phyloP scores from a whole-genome alignment of 805 yeast genomes.

The Kuraishia cidri region DNA sequence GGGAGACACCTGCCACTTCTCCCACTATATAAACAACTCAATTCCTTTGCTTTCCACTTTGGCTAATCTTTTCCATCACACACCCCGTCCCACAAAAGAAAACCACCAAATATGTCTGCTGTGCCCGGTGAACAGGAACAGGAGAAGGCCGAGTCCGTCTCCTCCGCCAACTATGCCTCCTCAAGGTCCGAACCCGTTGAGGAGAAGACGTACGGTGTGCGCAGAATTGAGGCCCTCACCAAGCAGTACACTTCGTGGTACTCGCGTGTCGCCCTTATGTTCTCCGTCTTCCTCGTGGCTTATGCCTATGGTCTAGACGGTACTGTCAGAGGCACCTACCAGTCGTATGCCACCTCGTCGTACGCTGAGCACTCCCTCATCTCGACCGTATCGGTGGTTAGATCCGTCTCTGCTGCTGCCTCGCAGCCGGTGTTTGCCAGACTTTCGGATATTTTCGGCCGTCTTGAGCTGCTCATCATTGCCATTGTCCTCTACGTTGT shows the following conservation, averaged over 20 bases:
- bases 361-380: constrained; percentile 44
- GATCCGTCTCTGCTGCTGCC: constrained; percentile 56
- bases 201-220: constrained; percentile 38
- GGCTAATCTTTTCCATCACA: too few species aligned
- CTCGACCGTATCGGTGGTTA: constrained; percentile 51
- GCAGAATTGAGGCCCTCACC: constrained; percentile 45
- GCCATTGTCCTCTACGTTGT: constrained; percentile 47
- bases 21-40: too few species aligned
- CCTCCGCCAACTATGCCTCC: too few species aligned
- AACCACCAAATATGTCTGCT: too few species aligned
- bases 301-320: constrained; percentile 55
- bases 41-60: too few species aligned
- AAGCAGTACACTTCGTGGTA: constrained; percentile 31
- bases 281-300: constrained; percentile 43
- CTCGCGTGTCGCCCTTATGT: constrained; percentile 29
- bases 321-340: constrained; percentile 36
- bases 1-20: too few species aligned
- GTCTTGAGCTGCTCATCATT: constrained; percentile 39
- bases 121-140: too few species aligned
- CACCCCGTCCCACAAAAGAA: too few species aligned
- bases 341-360: constrained; percentile 45
- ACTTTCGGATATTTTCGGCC: constrained; percentile 59
- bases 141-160: too few species aligned
- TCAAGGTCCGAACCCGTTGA: constrained; percentile 1
- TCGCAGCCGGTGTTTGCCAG: constrained; percentile 58